Conservation (phyloP, 495 filamentous ascomycete genomes). For the Penicillium dipodomyicola region DNA sequence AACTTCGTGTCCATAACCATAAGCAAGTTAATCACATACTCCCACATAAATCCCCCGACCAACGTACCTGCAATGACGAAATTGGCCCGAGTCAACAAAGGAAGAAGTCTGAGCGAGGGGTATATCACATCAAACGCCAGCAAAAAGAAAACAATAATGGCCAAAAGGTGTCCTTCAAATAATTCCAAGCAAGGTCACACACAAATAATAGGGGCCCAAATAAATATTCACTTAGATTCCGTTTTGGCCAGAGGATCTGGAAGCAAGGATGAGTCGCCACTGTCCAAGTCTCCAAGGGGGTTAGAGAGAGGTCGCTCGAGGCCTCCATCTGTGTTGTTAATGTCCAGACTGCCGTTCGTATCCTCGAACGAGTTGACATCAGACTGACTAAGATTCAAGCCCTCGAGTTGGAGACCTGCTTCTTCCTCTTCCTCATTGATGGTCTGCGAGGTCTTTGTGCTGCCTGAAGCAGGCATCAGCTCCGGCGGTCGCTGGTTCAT, state of each 20-base stretch:
- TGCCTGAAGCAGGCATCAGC: conserved; percentile 56
- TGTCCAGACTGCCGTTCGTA: conserved; percentile 15
- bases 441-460: conserved; percentile 16
- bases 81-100: conserved; percentile 21
- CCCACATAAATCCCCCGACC: conserved; percentile 24
- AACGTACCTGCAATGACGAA: conserved; percentile 21
- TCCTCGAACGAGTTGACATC: conserved; percentile 19
- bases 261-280: conserved; percentile 24
- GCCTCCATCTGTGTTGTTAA: conserved; percentile 12
- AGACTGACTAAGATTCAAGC: conserved; percentile 28
- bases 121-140: conserved; percentile 51
- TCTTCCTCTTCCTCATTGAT: conserved; percentile 31
- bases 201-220: conserved; percentile 5
- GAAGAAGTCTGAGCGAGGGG: conserved; percentile 36
- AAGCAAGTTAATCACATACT: conserved; percentile 15
- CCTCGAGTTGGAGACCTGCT: conserved; percentile 35
- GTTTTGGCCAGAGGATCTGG: conserved; percentile 29
- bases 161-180: conserved; percentile 13
- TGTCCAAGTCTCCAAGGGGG: conserved; percentile 26
- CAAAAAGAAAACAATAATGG: conserved; percentile 16
- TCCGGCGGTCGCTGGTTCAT: conserved; percentile 87
- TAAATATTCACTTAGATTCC: conserved; percentile 21
- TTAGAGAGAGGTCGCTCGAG: conserved; percentile 18
- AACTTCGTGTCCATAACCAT: conserved; percentile 11
- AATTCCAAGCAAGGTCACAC: conserved; percentile 1